Evolutionary conservation across 441 rosid species (phyloP), one percentile per base, ranked within the genome.

Genomic region (Iberis amara): DNA sequence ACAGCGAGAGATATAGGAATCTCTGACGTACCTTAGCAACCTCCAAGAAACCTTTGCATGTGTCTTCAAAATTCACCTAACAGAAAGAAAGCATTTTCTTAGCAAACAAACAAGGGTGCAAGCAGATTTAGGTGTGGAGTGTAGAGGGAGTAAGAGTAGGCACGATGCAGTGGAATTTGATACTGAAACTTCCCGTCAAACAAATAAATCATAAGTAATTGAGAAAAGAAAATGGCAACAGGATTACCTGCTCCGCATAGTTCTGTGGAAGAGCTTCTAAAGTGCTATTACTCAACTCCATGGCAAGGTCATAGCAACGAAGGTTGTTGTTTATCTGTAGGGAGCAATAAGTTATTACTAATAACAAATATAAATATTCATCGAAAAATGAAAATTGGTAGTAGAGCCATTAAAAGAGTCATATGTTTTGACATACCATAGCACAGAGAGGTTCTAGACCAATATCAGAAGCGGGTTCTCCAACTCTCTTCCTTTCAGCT

Each of bases 21-120:
- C 32, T 51, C 52, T 32, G 26, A 54, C 52, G 3, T 33, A 94
- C 99, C 97, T 89, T 94, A 27, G 95, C 91, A 70, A 94, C 97
- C 75, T 94, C 97, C 38, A 85, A 77, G 71, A 94, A 94, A 54
- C 99, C 97, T 85, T 89, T 94, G 87, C 96, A 94, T 11, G 97
- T 80, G 77, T 94, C 99, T 79, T 94, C 99, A 79, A 94, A 94
- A 64, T 85, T 94, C 43, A 94, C 91, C 97, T 89, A 77, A 47
- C 44, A 45, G 78, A 57, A 57, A 30, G 47, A 30, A 18, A 42
- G 33, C 43, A 65, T 38, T 45, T 31, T 45, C 26, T 39, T 15
- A 47, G 46, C 28, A 52, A 32, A 56, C 60, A 53, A 44, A 59
- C 40, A 15, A 13, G 21, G 35, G 33, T 59, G 28, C 11, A 40